Base-by-base conservation (phyloP, 371 early-diverging fungal species). In the Chytridiales sp. region DNA sequence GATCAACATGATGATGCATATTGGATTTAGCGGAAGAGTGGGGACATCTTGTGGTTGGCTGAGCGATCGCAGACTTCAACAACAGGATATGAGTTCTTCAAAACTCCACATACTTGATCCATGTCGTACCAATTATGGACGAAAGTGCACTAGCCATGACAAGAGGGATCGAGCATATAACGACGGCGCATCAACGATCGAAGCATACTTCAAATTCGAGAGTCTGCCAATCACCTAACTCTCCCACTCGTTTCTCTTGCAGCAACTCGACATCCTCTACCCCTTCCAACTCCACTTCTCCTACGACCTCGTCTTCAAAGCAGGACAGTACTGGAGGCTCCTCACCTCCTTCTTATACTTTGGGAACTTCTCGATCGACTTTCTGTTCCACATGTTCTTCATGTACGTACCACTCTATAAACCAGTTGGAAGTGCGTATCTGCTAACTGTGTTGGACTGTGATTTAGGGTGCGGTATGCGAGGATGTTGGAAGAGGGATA, bases 401-500 rank as follows among this genome's bases (percentile, higher is more conserved):
- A 65, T 95, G 92, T 91, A 85, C 78, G 84, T 59, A n/a, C n/a
- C 19, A 27, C 0, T 48, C 50, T 31, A 22, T 15, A 26, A 15
- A 21, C 21, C 8, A 4, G 6, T n/a, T 39, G 32, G 19, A 9
- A 22, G 8, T 50, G 30, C 6, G 32, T 27, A 35, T 30, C 5
- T 50, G n/a, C n/a, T n/a, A 27, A 5, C 8, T 30, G 27, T 35
- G 39, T 9, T 44, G 5, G 27, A 34, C 4, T 46, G 29, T 19
- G 36, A 11, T 39, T 2, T 61, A 91, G 91, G 19, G 84, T 88
- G 19, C 83, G 89, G 52, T 94, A 96, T 69, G 87, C 88, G 61
- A 79, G 94, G 29, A 90, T 91, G 87, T 82, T 97, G 62, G 98
- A 97, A 68, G 95, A 95, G 69, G 94, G 92, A 0, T 92, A 91